A percentile compares a stretch with the other conserved stretches of the same genome.
These are phyloP conservation scores for Ilyonectria robusta DNA, from an alignment of 2,329 filamentous ascomycete species.

Conservation along the genomic window DNA sequence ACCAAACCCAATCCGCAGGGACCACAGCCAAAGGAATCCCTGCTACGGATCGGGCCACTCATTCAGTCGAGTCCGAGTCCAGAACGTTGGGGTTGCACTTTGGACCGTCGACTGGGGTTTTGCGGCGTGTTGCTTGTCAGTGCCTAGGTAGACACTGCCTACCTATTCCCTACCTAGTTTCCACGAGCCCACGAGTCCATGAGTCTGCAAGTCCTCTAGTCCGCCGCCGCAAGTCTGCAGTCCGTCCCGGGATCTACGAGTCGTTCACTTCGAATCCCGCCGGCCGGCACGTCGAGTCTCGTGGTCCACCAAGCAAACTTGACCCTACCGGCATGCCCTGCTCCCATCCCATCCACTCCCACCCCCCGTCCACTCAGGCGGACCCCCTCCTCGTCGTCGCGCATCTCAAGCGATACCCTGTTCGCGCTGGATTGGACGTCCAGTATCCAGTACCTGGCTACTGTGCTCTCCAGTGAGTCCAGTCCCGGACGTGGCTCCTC, in stretches of 20 bases:
- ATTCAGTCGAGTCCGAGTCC: slow-evolving; percentile 2
- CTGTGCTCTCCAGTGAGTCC: slow-evolving; percentile 4
- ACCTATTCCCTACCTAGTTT: background rate
- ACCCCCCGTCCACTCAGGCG: slow-evolving; percentile 18
- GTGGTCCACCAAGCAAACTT: background rate
- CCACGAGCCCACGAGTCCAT: background rate
- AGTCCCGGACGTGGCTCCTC: slow-evolving; percentile 5
- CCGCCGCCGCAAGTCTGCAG: too few relatives aligned
- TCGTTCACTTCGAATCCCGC: background rate
- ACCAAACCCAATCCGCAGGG: background rate
- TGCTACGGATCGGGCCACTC: slow-evolving; percentile 7
- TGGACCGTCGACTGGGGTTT: background rate
- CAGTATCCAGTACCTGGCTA: slow-evolving; percentile 16
- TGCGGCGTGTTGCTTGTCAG: background rate
- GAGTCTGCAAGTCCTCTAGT: background rate
- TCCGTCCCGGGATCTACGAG: background rate
- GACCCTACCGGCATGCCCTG: slow-evolving; percentile 19
- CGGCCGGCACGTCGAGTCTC: background rate
- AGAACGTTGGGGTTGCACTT: slow-evolving; percentile 2
- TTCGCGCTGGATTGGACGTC: slow-evolving; percentile 10
- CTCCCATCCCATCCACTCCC: slow-evolving; percentile 18
- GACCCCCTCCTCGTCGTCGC: slow-evolving; percentile 14
- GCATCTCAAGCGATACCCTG: slow-evolving; percentile 10
- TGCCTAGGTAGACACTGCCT: background rate
- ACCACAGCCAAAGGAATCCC: background rate